Percentiles rank a stretch among this genome's conserved stretches.
phyloP scores from a whole-genome alignment of 2,329 filamentous ascomycete species.

The Aureobasidium sp. region DNA sequence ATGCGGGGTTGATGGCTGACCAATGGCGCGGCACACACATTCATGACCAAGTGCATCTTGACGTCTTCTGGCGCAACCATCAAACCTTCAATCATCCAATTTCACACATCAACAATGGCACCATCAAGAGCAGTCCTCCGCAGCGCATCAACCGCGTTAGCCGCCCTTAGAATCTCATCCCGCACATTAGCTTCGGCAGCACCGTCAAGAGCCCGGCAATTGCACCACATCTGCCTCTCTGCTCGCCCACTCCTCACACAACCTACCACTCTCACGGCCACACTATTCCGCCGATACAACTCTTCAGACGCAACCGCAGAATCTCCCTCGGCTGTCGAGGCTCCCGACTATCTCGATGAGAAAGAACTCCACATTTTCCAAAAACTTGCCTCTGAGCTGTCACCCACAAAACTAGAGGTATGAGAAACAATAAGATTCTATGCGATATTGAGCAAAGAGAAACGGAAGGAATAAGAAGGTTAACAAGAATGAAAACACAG shows the following conservation, averaged over 20 bases:
- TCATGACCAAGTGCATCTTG: background rate
- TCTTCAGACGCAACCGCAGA: background rate
- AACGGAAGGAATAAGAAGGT: no score
- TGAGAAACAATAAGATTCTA: conserved; percentile 21
- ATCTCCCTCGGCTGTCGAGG: conserved; percentile 29
- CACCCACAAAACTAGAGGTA: conserved; percentile 53
- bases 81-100: background rate
- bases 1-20: conserved; percentile 11
- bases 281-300: background rate
- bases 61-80: conserved; percentile 1
- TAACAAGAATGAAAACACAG: conserved; percentile 37
- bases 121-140: conserved; percentile 15
- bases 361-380: conserved; percentile 53
- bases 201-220: background rate
- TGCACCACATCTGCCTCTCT: background rate
- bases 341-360: conserved; percentile 54
- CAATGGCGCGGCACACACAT: background rate
- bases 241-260: conserved; percentile 1
- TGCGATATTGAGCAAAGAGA: no score
- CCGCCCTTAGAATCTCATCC: conserved; percentile 2
- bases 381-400: conserved; percentile 46
- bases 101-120: conserved; percentile 3
- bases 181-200: background rate
- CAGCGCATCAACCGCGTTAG: background rate
- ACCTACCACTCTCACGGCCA: background rate